These are phyloP conservation scores for Phytophthora meadii DNA, from an alignment of 352 stramenopile species.

Conservation along the genomic window DNA sequence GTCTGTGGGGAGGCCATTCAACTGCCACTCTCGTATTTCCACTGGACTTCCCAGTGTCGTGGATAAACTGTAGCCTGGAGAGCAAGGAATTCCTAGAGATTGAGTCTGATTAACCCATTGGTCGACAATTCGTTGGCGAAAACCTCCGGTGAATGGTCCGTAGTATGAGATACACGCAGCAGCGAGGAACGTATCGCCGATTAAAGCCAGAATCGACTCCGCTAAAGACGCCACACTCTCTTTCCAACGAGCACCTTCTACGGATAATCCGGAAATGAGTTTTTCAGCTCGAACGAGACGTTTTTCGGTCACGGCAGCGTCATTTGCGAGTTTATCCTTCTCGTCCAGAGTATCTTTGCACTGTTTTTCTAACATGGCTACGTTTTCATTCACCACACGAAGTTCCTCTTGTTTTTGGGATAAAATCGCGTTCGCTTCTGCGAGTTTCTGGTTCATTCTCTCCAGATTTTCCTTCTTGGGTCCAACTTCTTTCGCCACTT, in stretches of 20 bases:
- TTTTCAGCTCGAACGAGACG: constrained; percentile 91
- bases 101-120: constrained; percentile 79
- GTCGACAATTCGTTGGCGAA: constrained; percentile 79
- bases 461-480: constrained; percentile 93
- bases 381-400: constrained; percentile 89
- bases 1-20: constrained; percentile 92
- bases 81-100: constrained; percentile 75
- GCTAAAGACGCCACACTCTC: constrained; percentile 84
- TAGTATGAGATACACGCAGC: constrained; percentile 95
- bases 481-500: constrained; percentile 94
- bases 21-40: constrained; percentile 93
- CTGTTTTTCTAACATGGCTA: constrained; percentile 88
- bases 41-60: constrained; percentile 89
- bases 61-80: constrained; percentile 70
- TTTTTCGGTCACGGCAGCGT: constrained; percentile 90
- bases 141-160: constrained; percentile 92
- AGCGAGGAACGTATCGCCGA: constrained; percentile 94
- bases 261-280: constrained; percentile 89
- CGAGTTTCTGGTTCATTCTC: constrained; percentile 92
- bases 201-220: constrained; percentile 81
- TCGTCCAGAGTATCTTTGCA: constrained; percentile 92
- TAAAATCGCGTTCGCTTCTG: constrained; percentile 87
- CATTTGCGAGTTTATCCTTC: constrained; percentile 90
- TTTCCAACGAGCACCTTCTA: constrained; percentile 94
- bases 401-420: constrained; percentile 91